phyloP scores from a whole-genome alignment of 257 asterid species.

The Plectranthus barbatus region DNA sequence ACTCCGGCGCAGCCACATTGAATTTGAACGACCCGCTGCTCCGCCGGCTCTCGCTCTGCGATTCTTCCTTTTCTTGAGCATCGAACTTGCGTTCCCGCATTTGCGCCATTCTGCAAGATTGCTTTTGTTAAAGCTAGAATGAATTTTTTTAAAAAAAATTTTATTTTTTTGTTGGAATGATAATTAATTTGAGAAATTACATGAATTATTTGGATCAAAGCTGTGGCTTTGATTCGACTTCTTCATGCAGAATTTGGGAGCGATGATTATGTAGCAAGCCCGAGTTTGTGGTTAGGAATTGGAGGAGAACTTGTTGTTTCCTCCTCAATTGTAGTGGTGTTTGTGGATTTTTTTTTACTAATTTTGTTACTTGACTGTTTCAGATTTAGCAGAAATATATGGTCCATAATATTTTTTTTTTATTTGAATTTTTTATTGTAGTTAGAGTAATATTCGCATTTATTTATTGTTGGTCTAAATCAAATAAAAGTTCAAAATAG shows the following conservation, averaged over 20 bases:
- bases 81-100: slow-evolving; percentile 10
- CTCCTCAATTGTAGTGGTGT: slow-evolving; percentile 39
- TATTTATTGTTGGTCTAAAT: no score
- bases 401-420: no score
- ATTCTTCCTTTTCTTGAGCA: background rate
- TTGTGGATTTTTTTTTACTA: background rate
- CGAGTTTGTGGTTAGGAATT: background rate
- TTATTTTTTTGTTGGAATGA: no score
- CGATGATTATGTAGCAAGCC: background rate
- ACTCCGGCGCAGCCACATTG: slow-evolving; percentile 87
- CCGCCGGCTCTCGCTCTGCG: background rate
- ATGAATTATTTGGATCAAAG: slow-evolving; percentile 7
- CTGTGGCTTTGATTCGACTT: background rate
- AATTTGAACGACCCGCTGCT: slow-evolving; percentile 42
- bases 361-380: no score
- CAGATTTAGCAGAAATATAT: no score
- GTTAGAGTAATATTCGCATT: no score
- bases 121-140: no score
- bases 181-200: no score
- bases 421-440: no score
- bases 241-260: background rate
- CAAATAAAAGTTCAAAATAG: no score
- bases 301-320: slow-evolving; percentile 22
- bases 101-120: no score
- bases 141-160: no score